Evolutionary conservation across 495 filamentous ascomycete genomes (phyloP).

Genomic region (Chaetomium cochliodes): DNA sequence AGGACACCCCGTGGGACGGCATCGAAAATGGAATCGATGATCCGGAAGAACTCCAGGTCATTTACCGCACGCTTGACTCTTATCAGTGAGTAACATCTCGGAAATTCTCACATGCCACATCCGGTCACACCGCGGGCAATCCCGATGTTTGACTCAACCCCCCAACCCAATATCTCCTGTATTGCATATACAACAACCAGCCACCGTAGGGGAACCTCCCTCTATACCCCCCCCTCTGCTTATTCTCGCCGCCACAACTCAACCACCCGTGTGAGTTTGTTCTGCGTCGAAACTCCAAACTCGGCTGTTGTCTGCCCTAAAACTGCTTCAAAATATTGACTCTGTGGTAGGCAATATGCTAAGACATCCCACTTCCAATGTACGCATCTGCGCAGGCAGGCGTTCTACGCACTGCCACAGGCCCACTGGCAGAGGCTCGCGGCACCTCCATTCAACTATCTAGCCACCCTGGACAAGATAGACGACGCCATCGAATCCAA

Average conservation of each 20-base stretch:
- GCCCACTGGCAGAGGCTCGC: conserved; percentile 79
- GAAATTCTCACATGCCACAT: background rate
- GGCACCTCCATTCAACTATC: conserved; percentile 73
- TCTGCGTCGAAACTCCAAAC: background rate
- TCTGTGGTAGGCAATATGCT: conserved; percentile 70
- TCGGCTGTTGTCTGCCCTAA: background rate
- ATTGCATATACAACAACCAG: no score
- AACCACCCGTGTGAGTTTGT: background rate
- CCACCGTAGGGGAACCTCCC: no score
- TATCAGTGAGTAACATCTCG: conserved; percentile 64
- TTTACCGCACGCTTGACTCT: conserved; percentile 77
- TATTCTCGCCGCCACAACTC: background rate
- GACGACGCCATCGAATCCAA: conserved; percentile 90
- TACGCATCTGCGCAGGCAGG: conserved; percentile 83
- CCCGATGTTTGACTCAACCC: no score
- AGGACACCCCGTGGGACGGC: conserved; percentile 53
- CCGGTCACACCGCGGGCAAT: background rate
- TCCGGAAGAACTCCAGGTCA: conserved; percentile 69
- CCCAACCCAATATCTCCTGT: no score
- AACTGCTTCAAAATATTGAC: conserved; percentile 10
- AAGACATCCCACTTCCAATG: conserved; percentile 77
- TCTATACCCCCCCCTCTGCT: background rate
- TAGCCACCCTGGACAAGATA: conserved; percentile 70
- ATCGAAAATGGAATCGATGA: conserved; percentile 64
- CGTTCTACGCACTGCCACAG: conserved; percentile 87